Conservation (phyloP, 371 early-diverging fungal genomes). For the Catenaria anguillulae region DNA sequence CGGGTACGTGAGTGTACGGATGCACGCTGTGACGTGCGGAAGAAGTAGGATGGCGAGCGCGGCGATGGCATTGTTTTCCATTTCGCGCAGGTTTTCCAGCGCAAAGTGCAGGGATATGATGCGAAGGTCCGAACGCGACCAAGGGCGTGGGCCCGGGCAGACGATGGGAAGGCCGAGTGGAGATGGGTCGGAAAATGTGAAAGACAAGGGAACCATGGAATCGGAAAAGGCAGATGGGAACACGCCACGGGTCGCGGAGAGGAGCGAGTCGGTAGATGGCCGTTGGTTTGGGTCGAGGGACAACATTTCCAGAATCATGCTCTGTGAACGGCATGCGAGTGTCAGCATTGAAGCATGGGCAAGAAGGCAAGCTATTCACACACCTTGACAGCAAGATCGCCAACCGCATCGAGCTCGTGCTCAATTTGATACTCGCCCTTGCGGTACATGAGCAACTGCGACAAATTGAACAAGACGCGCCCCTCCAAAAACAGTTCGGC, state of each 20-base stretch:
- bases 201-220: not conserved
- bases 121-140: no score
- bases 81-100: constrained; percentile 12
- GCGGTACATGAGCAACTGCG: constrained; percentile 76
- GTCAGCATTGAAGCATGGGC: no score
- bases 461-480: constrained; percentile 67
- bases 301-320: constrained; percentile 68
- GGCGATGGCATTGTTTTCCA: no score
- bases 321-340: no score
- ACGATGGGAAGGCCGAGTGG: no score
- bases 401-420: constrained; percentile 54
- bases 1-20: constrained; percentile 55
- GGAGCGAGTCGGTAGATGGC: constrained; percentile 34
- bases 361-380: no score
- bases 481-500: constrained; percentile 89
- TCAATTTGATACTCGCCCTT: constrained; percentile 56
- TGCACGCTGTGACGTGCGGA: no score
- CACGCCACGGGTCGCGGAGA: constrained; percentile 17
- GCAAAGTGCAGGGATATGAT: no score
- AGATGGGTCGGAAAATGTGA: no score
- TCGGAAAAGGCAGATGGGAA: not conserved
- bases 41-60: constrained; percentile 45
- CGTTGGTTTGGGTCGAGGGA: constrained; percentile 60
- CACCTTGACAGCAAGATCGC: constrained; percentile 63
- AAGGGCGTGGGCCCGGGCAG: no score